These are phyloP conservation scores for Penicillium canescens DNA, from an alignment of 495 filamentous ascomycete genomes.

Conservation along the genomic window DNA sequence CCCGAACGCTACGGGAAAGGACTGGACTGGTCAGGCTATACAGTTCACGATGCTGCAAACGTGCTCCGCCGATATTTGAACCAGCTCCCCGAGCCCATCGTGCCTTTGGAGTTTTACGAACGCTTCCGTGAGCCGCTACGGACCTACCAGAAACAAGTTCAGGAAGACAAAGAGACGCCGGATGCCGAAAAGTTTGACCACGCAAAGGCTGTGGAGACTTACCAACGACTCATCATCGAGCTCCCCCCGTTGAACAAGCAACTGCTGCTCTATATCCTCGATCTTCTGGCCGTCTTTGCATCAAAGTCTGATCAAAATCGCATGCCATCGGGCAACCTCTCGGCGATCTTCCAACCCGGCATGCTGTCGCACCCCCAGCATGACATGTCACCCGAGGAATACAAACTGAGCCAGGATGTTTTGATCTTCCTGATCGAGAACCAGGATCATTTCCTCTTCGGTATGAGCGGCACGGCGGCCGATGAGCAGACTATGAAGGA, in stretches of 20 bases:
- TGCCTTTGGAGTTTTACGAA: conserved; percentile 92
- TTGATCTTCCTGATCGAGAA: conserved; percentile 98
- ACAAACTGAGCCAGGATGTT: conserved; percentile 93
- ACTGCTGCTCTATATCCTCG: conserved; percentile 92
- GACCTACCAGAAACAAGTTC: conserved; percentile 70
- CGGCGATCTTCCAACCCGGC: conserved; percentile 98
- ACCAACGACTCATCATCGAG: conserved; percentile 89
- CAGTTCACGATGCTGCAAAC: conserved; percentile 97
- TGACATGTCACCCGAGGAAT: conserved; percentile 92
- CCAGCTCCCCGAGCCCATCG: conserved; percentile 90
- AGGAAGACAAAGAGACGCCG: conserved; percentile 16
- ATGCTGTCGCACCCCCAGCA: conserved; percentile 92
- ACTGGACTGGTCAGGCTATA: conserved; percentile 95
- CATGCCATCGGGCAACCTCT: conserved; percentile 92
- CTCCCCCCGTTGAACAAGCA: conserved; percentile 93
- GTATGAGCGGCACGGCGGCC: conserved; percentile 88
- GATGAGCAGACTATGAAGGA: conserved; percentile 87
- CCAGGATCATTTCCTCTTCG: conserved; percentile 86
- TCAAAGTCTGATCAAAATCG: conserved; percentile 96
- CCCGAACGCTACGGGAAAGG: conserved; percentile 97
- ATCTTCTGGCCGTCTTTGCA: conserved; percentile 96
- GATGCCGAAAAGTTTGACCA: conserved; percentile 66
- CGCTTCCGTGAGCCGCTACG: conserved; percentile 83
- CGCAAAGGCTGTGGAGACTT: conserved; percentile 72
- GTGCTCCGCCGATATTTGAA: conserved; percentile 95